Evolutionary conservation across 179 eudicot genomes (phyloP).

Genomic region (Camellia oleifera): DNA sequence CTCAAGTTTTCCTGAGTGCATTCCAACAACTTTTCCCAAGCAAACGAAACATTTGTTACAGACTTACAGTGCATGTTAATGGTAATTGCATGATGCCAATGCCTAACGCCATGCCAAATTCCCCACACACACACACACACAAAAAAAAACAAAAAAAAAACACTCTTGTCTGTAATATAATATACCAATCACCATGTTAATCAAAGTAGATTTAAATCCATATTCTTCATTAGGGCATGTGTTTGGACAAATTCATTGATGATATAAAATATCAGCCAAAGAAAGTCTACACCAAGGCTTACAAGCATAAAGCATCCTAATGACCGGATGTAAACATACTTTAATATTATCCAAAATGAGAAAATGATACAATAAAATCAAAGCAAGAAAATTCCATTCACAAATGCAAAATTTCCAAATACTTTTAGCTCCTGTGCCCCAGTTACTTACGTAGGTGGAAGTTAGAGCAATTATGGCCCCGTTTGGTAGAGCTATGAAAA

Average conservation of each 20-base stretch:
- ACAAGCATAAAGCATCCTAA: neutral
- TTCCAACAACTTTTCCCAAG: neutral
- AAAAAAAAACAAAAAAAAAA: neutral
- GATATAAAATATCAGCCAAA: neutral
- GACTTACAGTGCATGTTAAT: neutral
- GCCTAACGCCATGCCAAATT: neutral
- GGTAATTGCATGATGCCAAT: neutral
- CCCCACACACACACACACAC: no score
- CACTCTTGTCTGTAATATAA: neutral
- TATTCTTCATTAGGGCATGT: neutral
- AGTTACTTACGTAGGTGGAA: neutral
- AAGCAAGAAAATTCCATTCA: neutral
- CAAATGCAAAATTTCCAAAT: neutral
- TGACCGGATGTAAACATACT: neutral
- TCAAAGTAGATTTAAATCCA: neutral
- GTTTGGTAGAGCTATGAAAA: no score
- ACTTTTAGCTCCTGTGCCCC: neutral
- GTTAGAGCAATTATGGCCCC: no score
- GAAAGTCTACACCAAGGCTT: neutral
- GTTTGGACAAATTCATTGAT: neutral
- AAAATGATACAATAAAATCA: neutral
- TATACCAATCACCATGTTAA: neutral
- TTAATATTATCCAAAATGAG: neutral
- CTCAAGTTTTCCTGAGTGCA: neutral
- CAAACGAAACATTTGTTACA: neutral